phyloP scores from a whole-genome alignment of 352 stramenopile species.

The Globisporangium parvum region DNA sequence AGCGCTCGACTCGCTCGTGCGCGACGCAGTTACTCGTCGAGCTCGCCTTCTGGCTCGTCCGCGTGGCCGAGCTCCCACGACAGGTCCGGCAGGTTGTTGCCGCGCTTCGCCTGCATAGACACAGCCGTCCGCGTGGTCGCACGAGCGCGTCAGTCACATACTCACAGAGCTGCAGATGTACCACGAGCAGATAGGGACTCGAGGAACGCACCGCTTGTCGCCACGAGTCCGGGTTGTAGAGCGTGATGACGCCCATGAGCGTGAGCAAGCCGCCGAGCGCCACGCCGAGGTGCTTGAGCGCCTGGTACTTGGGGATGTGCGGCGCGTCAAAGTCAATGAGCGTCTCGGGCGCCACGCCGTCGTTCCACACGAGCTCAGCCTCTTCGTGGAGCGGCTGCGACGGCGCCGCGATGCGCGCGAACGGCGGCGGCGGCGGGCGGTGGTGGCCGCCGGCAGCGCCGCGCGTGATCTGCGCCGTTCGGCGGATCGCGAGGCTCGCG shows the following conservation, averaged over 20 bases:
- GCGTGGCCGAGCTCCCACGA: constrained; percentile 76
- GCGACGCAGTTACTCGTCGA: constrained; percentile 53
- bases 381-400: constrained; percentile 70
- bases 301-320: constrained; percentile 75
- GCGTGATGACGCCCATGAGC: constrained; percentile 72
- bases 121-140: constrained; percentile 1
- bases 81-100: constrained; percentile 68
- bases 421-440: constrained; percentile 70
- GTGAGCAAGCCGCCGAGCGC: constrained; percentile 52
- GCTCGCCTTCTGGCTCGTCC: constrained; percentile 76
- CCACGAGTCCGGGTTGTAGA: constrained; percentile 77
- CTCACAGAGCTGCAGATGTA: too few species aligned
- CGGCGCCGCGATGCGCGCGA: constrained; percentile 61
- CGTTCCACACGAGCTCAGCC: constrained; percentile 83
- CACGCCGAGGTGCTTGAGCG: constrained; percentile 55
- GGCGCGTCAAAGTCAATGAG: constrained; percentile 86
- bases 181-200: too few species aligned
- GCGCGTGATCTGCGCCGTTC: constrained; percentile 44
- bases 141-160: constrained; percentile 5
- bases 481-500: constrained; percentile 45
- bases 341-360: constrained; percentile 80
- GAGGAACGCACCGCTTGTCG: constrained; percentile 70
- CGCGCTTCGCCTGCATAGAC: constrained; percentile 48
- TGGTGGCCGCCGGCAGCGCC: constrained; percentile 37
- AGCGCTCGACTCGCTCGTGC: neutral